These are phyloP conservation scores for Helminthosporium solani DNA, from an alignment of 2,329 filamentous ascomycete genomes.

Conservation along the genomic window DNA sequence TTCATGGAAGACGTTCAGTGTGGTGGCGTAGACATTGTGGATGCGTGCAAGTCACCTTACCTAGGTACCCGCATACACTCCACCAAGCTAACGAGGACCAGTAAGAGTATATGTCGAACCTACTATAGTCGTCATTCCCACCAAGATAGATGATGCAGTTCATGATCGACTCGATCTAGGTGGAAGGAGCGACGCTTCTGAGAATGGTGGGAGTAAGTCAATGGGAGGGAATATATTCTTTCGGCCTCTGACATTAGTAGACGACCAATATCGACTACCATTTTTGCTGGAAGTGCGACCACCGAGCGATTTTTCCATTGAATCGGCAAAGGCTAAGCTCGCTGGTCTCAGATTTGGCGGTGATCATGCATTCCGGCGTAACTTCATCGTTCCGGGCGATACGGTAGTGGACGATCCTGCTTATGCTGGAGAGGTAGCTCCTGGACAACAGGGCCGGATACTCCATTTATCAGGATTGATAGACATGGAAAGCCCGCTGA, in stretches of 20 bases:
- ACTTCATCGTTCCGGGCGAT: conserved; percentile 64
- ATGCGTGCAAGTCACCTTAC: conserved; percentile 41
- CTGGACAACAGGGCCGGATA: conserved; percentile 62
- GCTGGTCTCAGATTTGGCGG: conserved; percentile 57
- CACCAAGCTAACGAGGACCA: conserved; percentile 31
- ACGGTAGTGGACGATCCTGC: conserved; percentile 33
- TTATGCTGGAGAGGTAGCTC: conserved; percentile 50
- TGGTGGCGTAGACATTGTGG: conserved; percentile 64
- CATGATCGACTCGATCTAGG: conserved; percentile 49
- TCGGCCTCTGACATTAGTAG: conserved; percentile 27
- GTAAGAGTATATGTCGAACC: conserved; percentile 64
- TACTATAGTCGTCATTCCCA: conserved; percentile 60
- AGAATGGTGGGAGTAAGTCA: conserved; percentile 32
- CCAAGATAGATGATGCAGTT: conserved; percentile 54
- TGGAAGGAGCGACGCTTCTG: conserved; percentile 35
- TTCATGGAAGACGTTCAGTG: conserved; percentile 75
- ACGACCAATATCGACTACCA: conserved; percentile 55
- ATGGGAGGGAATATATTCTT: neutral
- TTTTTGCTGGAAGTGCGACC: conserved; percentile 68
- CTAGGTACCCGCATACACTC: neutral
- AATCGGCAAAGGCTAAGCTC: conserved; percentile 66
- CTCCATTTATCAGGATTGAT: conserved; percentile 70
- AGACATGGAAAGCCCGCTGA: conserved; percentile 71
- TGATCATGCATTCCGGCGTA: conserved; percentile 50
- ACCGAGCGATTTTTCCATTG: conserved; percentile 70